phyloP scores from a whole-genome alignment of 2,329 filamentous ascomycete genomes.

The Xylaria sp. region DNA sequence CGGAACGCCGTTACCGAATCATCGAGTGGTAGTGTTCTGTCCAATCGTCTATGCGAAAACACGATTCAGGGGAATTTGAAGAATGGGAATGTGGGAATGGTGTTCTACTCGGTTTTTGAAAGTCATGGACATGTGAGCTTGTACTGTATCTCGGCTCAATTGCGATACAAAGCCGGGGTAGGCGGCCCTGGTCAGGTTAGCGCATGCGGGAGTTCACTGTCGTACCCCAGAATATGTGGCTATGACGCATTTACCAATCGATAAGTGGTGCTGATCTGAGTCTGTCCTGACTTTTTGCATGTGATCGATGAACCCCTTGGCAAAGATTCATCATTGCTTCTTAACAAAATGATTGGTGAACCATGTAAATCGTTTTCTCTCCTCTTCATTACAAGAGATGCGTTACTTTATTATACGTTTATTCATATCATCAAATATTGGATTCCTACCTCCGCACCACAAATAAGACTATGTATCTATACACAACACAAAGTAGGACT shows the following conservation, averaged over 20 bases:
- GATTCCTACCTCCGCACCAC: too few species aligned
- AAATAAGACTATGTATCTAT: too few species aligned
- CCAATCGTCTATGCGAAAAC: not conserved
- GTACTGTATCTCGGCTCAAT: constrained; percentile 30
- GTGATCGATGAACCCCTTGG: constrained; percentile 21
- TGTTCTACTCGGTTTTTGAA: constrained; percentile 9
- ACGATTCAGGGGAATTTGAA: not conserved
- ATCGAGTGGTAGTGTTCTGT: constrained; percentile 5
- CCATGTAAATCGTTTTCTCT: not conserved
- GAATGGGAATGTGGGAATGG: not conserved
- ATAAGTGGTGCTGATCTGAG: constrained; percentile 17
- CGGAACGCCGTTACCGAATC: constrained; percentile 14
- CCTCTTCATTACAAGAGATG: not conserved
- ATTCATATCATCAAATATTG: too few species aligned
- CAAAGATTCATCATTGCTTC: constrained; percentile 1
- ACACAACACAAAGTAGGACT: too few species aligned
- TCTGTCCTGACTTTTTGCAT: constrained; percentile 23
- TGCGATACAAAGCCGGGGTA: constrained; percentile 21
- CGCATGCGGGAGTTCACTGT: constrained; percentile 19
- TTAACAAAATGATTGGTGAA: not conserved
- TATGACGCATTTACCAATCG: constrained; percentile 17
- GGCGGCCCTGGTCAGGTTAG: constrained; percentile 12
- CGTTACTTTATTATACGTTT: not conserved
- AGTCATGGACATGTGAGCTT: constrained; percentile 25
- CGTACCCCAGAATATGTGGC: constrained; percentile 22